These are phyloP conservation scores for Penicillium coprophilum DNA, from an alignment of 495 filamentous ascomycete species.

Conservation along the genomic window DNA sequence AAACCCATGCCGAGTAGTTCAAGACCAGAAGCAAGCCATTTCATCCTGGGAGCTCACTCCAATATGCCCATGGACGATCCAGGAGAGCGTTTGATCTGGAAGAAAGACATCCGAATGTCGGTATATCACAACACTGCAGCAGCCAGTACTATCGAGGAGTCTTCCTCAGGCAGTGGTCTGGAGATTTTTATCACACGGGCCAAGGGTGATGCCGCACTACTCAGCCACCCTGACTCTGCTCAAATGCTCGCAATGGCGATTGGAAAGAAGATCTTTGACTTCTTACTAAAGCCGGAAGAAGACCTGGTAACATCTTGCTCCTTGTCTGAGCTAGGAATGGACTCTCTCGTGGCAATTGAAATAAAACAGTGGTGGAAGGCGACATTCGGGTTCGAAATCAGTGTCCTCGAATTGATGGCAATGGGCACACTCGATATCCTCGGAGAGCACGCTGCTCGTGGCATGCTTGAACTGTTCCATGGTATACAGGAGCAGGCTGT, in stretches of 20 bases:
- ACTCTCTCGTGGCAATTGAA: slow-evolving; percentile 48
- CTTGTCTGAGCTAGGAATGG: slow-evolving; percentile 41
- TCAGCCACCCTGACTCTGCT: slow-evolving; percentile 6
- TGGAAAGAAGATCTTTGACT: slow-evolving; percentile 42
- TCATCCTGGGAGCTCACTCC: slow-evolving; percentile 12
- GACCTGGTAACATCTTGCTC: slow-evolving; percentile 35
- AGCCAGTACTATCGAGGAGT: background rate
- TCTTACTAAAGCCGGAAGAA: slow-evolving; percentile 25
- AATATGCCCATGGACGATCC: slow-evolving; percentile 8
- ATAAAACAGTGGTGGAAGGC: slow-evolving; percentile 42
- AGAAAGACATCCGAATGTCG: slow-evolving; percentile 27
- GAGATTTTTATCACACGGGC: slow-evolving; percentile 15
- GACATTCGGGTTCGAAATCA: slow-evolving; percentile 35
- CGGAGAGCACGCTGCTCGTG: background rate
- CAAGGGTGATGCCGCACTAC: slow-evolving; percentile 5
- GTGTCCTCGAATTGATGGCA: slow-evolving; percentile 60
- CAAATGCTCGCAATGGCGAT: slow-evolving; percentile 46
- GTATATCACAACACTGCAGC: slow-evolving; percentile 26
- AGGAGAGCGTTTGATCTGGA: slow-evolving; percentile 22
- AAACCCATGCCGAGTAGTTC: background rate
- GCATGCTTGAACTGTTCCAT: slow-evolving; percentile 1
- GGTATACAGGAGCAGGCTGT: background rate
- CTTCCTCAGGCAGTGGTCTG: slow-evolving; percentile 1
- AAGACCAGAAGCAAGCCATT: background rate
- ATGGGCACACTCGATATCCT: slow-evolving; percentile 23